A percentile compares a stretch with the other conserved stretches of the same genome.
These are phyloP conservation scores for Sisymbrium irio DNA, from an alignment of 345 rosid genomes.

Conservation along the genomic window DNA sequence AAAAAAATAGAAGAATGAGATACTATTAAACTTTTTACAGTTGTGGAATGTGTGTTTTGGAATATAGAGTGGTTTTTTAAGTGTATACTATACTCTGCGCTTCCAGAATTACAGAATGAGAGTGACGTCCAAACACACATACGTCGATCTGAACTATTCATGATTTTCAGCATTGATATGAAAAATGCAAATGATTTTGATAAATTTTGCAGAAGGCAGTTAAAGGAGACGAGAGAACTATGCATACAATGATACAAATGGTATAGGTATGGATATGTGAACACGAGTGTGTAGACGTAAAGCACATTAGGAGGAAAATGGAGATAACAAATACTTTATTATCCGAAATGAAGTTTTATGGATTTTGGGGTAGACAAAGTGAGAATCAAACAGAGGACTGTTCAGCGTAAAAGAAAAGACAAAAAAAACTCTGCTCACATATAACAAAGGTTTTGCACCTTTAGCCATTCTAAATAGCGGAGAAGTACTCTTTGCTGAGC, in stretches of 20 bases:
- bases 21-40: not conserved
- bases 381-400: constrained; percentile 21
- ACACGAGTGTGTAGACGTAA: not conserved
- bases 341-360: not conserved
- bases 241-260: not conserved
- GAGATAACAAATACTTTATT: not conserved
- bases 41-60: not conserved
- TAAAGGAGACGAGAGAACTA: not conserved
- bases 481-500: constrained; percentile 90
- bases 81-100: not conserved
- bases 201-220: not conserved
- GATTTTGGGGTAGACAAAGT: not conserved
- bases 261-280: not conserved
- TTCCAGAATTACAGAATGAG: not conserved
- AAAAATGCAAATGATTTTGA: not conserved
- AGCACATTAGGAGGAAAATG: not conserved
- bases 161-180: not conserved
- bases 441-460: constrained; percentile 28
- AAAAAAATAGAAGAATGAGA: too few species aligned
- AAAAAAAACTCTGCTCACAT: constrained; percentile 27
- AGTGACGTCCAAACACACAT: not conserved
- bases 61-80: too few species aligned
- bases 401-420: not conserved
- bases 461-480: constrained; percentile 43
- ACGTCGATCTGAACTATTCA: not conserved